These are phyloP conservation scores for Staphylotrichum tortipilum DNA, from an alignment of 495 filamentous ascomycete species.

Conservation along the genomic window DNA sequence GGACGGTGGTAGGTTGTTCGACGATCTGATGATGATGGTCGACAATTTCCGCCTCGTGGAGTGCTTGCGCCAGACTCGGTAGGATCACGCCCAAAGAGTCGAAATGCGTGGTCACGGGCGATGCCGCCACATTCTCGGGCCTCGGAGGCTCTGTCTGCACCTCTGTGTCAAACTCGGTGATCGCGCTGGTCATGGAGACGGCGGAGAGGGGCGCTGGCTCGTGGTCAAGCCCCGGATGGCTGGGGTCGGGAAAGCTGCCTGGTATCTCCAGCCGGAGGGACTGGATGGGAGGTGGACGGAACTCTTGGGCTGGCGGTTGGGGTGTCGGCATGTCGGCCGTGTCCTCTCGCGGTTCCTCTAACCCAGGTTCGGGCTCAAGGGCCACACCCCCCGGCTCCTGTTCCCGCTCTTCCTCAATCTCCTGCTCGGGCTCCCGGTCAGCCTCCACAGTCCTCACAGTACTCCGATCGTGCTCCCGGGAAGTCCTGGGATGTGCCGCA, in stretches of 20 bases:
- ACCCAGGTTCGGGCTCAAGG: too few relatives aligned
- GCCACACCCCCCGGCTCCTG: too few relatives aligned
- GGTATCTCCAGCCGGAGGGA: conserved; percentile 66
- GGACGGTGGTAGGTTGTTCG: neutral
- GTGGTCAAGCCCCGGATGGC: conserved; percentile 26
- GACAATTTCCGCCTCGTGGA: conserved; percentile 12
- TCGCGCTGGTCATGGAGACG: conserved; percentile 48
- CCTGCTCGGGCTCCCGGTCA: conserved; percentile 5
- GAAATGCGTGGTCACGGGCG: too few relatives aligned
- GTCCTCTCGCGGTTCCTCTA: conserved; percentile 16
- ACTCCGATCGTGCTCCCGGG: neutral
- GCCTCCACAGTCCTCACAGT: conserved; percentile 1
- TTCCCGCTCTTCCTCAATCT: conserved; percentile 15
- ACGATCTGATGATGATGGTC: neutral
- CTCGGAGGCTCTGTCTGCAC: conserved; percentile 50
- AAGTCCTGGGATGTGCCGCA: neutral
- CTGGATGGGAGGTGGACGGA: conserved; percentile 32
- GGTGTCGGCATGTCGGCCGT: conserved; percentile 19
- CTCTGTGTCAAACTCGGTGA: conserved; percentile 64
- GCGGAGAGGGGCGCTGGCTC: conserved; percentile 42
- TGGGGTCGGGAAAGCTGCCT: conserved; percentile 39
- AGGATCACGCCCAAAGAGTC: neutral
- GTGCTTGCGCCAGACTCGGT: neutral
- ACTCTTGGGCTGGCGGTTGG: conserved; percentile 8
- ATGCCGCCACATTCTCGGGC: conserved; percentile 8